phyloP scores from a whole-genome alignment of 192 early-diverging fungal species.

The Podochytrium sp. region DNA sequence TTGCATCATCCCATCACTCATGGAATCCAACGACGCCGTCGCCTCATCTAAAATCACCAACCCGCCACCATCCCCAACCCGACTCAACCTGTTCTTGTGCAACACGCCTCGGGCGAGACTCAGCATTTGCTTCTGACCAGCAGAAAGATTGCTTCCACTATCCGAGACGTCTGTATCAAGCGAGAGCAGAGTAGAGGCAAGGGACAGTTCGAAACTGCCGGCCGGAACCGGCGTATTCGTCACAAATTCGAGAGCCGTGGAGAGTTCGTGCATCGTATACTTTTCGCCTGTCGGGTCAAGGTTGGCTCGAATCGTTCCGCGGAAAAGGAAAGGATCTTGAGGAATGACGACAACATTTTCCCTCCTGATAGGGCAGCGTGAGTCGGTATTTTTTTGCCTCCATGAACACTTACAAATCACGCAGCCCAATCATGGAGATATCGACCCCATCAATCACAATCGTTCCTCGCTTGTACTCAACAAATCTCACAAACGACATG shows the following conservation, averaged over 20 bases:
- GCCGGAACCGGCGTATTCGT: background rate
- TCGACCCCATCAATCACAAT: constrained; percentile 67
- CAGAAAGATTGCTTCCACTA: constrained; percentile 80
- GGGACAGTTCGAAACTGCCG: too few species aligned
- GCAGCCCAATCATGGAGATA: constrained; percentile 62
- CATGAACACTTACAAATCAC: constrained; percentile 61
- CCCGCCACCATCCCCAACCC: constrained; percentile 14
- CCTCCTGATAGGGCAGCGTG: constrained; percentile 44
- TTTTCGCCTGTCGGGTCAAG: constrained; percentile 55
- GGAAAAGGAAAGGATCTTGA: constrained; percentile 61
- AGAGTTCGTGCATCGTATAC: constrained; percentile 36
- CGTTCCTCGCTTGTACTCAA: constrained; percentile 48
- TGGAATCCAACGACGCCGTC: constrained; percentile 85
- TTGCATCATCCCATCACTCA: constrained; percentile 83
- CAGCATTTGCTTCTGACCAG: constrained; percentile 75
- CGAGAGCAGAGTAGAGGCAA: constrained; percentile 46
- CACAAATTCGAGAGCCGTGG: constrained; percentile 41
- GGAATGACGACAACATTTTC: constrained; percentile 52
- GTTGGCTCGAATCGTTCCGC: constrained; percentile 51
- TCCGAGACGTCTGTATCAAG: constrained; percentile 76
- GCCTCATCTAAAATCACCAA: constrained; percentile 65
- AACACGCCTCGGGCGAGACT: constrained; percentile 55
- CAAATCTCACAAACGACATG: constrained; percentile 71
- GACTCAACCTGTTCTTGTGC: background rate
- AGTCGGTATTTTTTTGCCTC: constrained; percentile 62